Evolutionary conservation across 164 flowering plant species (phyloP).

Genomic region (Chloranthus sessilifolius): DNA sequence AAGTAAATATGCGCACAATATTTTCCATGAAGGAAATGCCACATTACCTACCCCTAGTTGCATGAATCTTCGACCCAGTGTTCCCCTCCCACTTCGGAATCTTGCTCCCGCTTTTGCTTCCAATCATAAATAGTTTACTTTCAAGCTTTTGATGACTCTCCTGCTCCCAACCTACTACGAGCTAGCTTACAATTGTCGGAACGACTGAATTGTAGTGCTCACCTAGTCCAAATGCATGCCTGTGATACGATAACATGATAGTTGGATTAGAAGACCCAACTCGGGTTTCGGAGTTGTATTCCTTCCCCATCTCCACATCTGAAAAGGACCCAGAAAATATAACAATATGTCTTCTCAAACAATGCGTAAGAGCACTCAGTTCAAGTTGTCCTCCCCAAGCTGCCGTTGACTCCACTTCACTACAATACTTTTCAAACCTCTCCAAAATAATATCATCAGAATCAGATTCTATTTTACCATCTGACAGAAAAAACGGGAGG

Average conservation of each 20-base stretch:
- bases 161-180: too few species aligned
- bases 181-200: constrained; percentile 24
- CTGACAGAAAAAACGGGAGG: constrained; percentile 77
- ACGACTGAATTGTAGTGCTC: constrained; percentile 95
- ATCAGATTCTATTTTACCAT: constrained; percentile 40
- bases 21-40: background rate
- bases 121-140: too few species aligned
- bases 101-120: too few species aligned
- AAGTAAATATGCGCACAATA: too few species aligned
- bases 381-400: constrained; percentile 99
- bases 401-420: constrained; percentile 75
- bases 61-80: background rate
- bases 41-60: constrained; percentile 20
- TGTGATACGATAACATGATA: constrained; percentile 71
- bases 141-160: too few species aligned
- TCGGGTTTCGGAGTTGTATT: constrained; percentile 43
- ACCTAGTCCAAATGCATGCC: constrained; percentile 90
- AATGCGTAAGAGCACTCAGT: constrained; percentile 82
- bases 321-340: constrained; percentile 87
- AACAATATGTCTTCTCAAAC: constrained; percentile 69
- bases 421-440: constrained; percentile 70
- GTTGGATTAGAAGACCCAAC: constrained; percentile 28
- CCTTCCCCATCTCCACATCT: constrained; percentile 96
- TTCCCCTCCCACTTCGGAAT: too few species aligned
- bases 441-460: constrained; percentile 42